A percentile compares a stretch with the other conserved stretches of the same genome.
Evolutionary conservation across 2,329 filamentous ascomycete species (phyloP).

Genomic region (Aspergillus oerlinghausenensis): DNA sequence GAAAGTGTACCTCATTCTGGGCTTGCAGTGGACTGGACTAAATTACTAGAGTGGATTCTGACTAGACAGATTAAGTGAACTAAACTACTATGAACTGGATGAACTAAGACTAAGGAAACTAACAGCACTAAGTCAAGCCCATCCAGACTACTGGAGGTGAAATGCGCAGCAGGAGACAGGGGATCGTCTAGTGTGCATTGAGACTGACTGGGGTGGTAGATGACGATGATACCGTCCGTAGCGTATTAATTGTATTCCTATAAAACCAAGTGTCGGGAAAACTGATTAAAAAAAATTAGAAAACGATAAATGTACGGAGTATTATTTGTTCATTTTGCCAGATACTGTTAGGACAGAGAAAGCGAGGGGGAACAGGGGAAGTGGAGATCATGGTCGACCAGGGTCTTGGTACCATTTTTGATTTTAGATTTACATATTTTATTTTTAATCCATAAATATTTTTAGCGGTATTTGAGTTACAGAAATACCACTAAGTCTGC

Average conservation of each 20-base stretch:
- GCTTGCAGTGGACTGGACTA: slow-evolving; percentile 11
- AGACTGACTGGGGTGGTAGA: slow-evolving; percentile 18
- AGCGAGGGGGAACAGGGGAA: background rate
- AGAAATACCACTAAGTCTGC: background rate
- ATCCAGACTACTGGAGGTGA: slow-evolving; percentile 16
- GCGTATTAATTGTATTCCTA: slow-evolving; percentile 5
- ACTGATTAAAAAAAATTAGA: background rate
- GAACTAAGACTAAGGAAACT: slow-evolving; percentile 18
- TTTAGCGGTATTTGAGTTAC: background rate
- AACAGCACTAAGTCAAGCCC: slow-evolving; percentile 13
- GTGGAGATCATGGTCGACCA: background rate
- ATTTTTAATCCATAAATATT: background rate
- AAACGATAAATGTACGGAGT: background rate
- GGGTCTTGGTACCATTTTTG: background rate
- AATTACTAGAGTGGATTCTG: background rate
- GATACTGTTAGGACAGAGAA: background rate
- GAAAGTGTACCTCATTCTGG: slow-evolving; percentile 13
- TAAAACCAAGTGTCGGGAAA: background rate
- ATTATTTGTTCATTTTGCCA: background rate
- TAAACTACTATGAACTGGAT: slow-evolving; percentile 4
- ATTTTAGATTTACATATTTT: background rate
- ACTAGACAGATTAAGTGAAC: background rate
- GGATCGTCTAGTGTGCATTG: slow-evolving; percentile 10
- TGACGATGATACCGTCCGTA: slow-evolving; percentile 13
- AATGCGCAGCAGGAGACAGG: slow-evolving; percentile 14